phyloP scores from a whole-genome alignment of 2,329 filamentous ascomycete genomes.

The Colletotrichum tofieldiae region DNA sequence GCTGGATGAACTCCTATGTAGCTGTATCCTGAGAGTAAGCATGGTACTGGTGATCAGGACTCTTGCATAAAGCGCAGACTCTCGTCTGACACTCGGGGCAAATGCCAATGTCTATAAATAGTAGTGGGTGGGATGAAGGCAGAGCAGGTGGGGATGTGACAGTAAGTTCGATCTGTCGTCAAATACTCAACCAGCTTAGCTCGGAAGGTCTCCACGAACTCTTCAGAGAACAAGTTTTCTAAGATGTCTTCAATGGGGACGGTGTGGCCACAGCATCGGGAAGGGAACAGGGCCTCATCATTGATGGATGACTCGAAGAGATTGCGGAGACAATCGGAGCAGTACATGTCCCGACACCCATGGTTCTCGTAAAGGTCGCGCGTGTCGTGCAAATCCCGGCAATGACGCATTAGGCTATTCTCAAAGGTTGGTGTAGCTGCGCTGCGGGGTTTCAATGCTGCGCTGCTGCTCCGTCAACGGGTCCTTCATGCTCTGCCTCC shows the following conservation, averaged over 20 bases:
- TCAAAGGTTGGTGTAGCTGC: background rate
- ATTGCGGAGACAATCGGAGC: constrained; percentile 60
- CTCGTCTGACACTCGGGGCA: background rate
- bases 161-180: background rate
- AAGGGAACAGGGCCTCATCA: constrained; percentile 68
- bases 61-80: background rate
- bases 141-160: background rate
- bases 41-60: background rate
- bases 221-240: background rate
- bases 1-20: background rate
- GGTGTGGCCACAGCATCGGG: background rate
- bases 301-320: constrained; percentile 61
- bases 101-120: background rate
- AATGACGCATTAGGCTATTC: background rate
- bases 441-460: background rate
- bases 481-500: background rate
- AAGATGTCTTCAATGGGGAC: background rate
- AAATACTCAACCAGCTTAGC: background rate
- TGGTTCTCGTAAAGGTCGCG: background rate
- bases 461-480: background rate
- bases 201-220: background rate
- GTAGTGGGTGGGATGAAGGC: background rate
- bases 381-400: background rate
- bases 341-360: constrained; percentile 61
- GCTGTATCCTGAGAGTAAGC: background rate